Evolutionary conservation across 2,329 filamentous ascomycete genomes (phyloP), one percentile per base, ranked within the genome.

Genomic region (Fusarium pininemorale): DNA sequence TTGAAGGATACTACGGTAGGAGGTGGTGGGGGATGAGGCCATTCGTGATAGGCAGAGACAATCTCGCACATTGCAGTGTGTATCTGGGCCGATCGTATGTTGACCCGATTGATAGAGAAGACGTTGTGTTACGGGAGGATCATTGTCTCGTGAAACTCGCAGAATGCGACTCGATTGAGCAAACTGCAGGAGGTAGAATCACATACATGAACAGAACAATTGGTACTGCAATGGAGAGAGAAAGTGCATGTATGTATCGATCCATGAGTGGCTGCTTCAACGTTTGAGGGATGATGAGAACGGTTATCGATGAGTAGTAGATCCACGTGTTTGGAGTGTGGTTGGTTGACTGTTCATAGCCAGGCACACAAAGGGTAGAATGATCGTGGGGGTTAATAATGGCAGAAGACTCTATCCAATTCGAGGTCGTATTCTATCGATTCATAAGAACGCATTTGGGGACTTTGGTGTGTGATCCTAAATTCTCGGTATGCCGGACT

Each of bases 291-390:
- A 61, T 73, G 58, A 28, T 73, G 58, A 24, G 57, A 63, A 58
- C 26, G 72, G 58, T 57, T 61, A 51, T 67, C 50, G 44, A 45
- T 70, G 57, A 74, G 67, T 72, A 74, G 67, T 72, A 74, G 67
- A 68, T 74, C 71, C 71, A 74, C 66, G 50, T 74, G 71, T 74
- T 64, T 70, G 50, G 37, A 61, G 50, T 50, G 55, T 72, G 70
- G 54, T 72, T 69, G 69, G 69, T 28, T 15, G 48, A 42, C 39
- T 44, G 47, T 28, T 42, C 35, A 35, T 35, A 63, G 62, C 60
- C 48, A 65, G 60, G 65, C 63, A 67, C 45, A 41, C 54, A 41
- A 38, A 50, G 16, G 28, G 14, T 24, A 65, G 56, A 38, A 39
- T 48, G 18, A 65, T 63, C 60, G 47, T 55, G 42, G 44, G 37